A percentile compares a stretch with the other conserved stretches of the same genome.
phyloP scores from a whole-genome alignment of 2,329 filamentous ascomycete species.

The Arthrinium phaeospermum region DNA sequence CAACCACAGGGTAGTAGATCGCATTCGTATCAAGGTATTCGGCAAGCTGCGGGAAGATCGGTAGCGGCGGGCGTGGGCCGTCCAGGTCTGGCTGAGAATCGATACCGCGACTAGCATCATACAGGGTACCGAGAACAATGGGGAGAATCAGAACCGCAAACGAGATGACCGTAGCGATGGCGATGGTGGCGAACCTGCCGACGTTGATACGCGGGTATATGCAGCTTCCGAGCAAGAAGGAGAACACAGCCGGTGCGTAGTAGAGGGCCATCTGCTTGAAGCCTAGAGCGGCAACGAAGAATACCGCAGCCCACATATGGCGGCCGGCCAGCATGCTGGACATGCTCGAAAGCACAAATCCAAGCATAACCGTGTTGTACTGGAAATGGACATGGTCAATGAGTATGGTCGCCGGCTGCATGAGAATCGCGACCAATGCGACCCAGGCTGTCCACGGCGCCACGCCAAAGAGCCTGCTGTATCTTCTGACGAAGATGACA shows the following conservation, averaged over 20 bases:
- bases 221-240: constrained; percentile 87
- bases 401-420: constrained; percentile 89
- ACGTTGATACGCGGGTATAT: constrained; percentile 75
- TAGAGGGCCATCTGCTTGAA: constrained; percentile 99
- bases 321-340: constrained; percentile 87
- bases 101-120: constrained; percentile 70
- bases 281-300: constrained; percentile 91
- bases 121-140: constrained; percentile 72
- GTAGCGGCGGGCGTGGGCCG: constrained; percentile 65
- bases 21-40: constrained; percentile 67
- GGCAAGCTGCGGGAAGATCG: constrained; percentile 64
- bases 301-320: constrained; percentile 86
- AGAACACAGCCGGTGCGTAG: constrained; percentile 91
- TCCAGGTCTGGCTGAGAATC: constrained; percentile 61
- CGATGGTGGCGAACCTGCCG: constrained; percentile 74
- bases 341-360: constrained; percentile 83
- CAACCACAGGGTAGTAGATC: constrained; percentile 74
- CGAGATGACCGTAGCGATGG: constrained; percentile 71
- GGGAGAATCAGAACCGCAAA: constrained; percentile 81
- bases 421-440: constrained; percentile 85
- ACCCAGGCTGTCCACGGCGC: constrained; percentile 83
- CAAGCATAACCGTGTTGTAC: constrained; percentile 99
- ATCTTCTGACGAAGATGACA: constrained; percentile 84
- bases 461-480: constrained; percentile 76
- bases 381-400: constrained; percentile 89